These are phyloP conservation scores for Fraxinus ornus DNA, from an alignment of 305 asterid genomes.

Conservation along the genomic window DNA sequence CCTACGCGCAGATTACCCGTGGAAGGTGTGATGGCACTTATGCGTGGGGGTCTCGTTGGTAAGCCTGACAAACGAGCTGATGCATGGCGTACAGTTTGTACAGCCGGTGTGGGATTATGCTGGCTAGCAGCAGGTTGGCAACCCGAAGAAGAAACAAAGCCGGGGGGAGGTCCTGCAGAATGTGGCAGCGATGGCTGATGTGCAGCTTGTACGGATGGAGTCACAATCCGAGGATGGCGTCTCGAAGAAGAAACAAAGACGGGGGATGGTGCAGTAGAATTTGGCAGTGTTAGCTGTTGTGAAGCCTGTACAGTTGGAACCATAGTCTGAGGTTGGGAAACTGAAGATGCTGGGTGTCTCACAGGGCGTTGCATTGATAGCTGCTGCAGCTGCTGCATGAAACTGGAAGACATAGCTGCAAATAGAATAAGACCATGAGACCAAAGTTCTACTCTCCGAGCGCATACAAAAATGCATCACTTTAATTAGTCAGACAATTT, in stretches of 20 bases:
- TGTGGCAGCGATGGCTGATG: not conserved
- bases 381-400: slow-evolving; percentile 30
- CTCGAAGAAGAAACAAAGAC: not conserved
- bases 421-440: not conserved
- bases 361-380: slow-evolving; percentile 11
- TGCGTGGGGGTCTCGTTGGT: slow-evolving; percentile 30
- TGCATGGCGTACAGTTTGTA: slow-evolving; percentile 21
- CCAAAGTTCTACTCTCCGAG: not conserved
- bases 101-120: slow-evolving; percentile 20
- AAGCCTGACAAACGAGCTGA: slow-evolving; percentile 20
- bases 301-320: not conserved
- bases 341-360: slow-evolving; percentile 16
- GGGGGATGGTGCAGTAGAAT: not conserved
- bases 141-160: slow-evolving; percentile 7
- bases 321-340: slow-evolving; percentile 2
- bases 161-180: slow-evolving; percentile 17
- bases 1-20: slow-evolving; percentile 23
- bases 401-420: slow-evolving; percentile 37
- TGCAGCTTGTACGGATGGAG: not conserved
- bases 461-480: not conserved
- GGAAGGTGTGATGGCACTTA: slow-evolving; percentile 31
- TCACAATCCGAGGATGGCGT: not conserved
- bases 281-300: not conserved
- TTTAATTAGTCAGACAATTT: not conserved
- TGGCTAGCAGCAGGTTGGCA: slow-evolving; percentile 24